Evolutionary conservation across 306 rosid species (phyloP).

Genomic region (Fragaria iinumae): DNA sequence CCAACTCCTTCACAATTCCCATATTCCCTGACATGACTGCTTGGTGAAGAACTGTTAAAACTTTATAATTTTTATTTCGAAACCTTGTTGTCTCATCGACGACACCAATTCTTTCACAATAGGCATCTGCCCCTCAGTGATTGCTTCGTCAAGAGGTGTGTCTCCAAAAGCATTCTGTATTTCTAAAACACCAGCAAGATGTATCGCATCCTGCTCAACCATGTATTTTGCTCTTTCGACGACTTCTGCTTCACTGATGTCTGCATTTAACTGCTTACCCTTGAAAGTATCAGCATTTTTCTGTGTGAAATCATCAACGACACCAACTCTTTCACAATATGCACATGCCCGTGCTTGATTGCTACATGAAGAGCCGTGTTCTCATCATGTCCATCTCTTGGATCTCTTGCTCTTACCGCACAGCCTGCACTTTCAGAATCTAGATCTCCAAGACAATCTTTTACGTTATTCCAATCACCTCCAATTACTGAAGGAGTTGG

Average conservation of each 20-base stretch:
- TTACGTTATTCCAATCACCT: not conserved
- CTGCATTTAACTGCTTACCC: not conserved
- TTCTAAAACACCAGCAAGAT: not conserved
- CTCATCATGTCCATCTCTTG: not conserved
- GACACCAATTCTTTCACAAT: not conserved
- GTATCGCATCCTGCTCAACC: not conserved
- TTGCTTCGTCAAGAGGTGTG: not conserved
- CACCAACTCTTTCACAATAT: not conserved
- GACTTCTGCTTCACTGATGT: not conserved
- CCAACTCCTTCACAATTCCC: not conserved
- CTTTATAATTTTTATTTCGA: not conserved
- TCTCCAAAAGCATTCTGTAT: not conserved
- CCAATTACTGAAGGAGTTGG: no score
- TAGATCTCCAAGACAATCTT: not conserved
- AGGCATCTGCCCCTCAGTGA: no score
- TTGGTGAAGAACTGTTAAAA: not conserved
- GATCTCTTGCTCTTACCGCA: not conserved
- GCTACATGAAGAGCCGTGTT: not conserved
- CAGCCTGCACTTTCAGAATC: not conserved
- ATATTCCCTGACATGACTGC: not conserved
- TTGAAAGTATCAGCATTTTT: not conserved
- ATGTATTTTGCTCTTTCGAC: not conserved
- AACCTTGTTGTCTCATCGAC: not conserved
- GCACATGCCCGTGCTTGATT: not conserved
- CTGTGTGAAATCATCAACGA: not conserved